Evolutionary conservation across 257 asterid genomes (phyloP).

Genomic region (Fraxinus americana): DNA sequence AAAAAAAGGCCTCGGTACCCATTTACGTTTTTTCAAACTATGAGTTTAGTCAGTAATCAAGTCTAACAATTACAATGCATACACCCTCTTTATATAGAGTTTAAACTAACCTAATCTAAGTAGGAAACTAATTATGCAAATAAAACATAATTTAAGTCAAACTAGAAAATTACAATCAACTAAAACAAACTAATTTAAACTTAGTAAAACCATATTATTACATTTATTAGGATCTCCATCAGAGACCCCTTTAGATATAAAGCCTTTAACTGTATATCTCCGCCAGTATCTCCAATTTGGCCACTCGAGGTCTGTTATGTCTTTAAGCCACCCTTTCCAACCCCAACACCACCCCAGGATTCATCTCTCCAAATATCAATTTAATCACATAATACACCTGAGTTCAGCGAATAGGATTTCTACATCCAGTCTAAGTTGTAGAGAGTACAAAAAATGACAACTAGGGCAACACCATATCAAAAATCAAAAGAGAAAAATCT

Average conservation of each 20-base stretch:
- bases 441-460: background rate
- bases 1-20: too few species aligned
- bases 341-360: background rate
- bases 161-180: too few species aligned
- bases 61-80: too few species aligned
- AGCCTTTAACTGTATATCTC: background rate
- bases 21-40: too few species aligned
- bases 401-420: background rate
- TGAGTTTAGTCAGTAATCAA: too few species aligned
- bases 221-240: too few species aligned
- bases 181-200: too few species aligned
- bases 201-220: too few species aligned
- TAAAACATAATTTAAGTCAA: too few species aligned
- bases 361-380: background rate
- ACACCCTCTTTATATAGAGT: too few species aligned
- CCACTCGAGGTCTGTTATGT: background rate
- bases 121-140: too few species aligned
- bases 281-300: background rate
- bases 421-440: background rate
- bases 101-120: too few species aligned
- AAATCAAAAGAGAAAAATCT: background rate
- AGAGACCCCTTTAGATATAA: background rate
- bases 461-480: background rate
- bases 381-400: background rate
- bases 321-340: background rate